Conservation (phyloP, 1,284 basidiomycete species). For the Austroboletus olivaceoglutinosus region DNA sequence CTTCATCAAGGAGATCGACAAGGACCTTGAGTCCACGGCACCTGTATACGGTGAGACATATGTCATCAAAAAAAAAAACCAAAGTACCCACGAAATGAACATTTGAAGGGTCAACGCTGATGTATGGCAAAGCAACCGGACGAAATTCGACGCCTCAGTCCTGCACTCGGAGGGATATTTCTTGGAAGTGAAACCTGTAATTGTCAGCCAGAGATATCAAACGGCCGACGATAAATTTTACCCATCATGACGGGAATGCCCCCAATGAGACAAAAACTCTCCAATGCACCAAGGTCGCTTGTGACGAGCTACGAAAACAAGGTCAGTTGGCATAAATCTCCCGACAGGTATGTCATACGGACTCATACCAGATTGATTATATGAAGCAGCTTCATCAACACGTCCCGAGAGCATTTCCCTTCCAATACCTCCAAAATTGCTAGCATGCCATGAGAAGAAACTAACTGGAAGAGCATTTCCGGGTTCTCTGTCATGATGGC, state of each 20-base stretch:
- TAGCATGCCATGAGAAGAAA: constrained; percentile 91
- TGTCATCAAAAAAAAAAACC: too few species aligned
- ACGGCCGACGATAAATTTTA: constrained; percentile 34
- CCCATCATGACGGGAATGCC: constrained; percentile 93
- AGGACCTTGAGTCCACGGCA: constrained; percentile 93
- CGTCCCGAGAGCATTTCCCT: constrained; percentile 77
- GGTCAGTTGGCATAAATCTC: constrained; percentile 11
- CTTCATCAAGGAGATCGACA: constrained; percentile 94
- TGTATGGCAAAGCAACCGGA: constrained; percentile 88
- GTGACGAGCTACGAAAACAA: constrained; percentile 71
- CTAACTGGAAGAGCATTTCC: constrained; percentile 88
- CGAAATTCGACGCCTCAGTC: constrained; percentile 93
- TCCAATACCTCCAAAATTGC: constrained; percentile 93
- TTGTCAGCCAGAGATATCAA: constrained; percentile 2
- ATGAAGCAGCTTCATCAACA: constrained; percentile 80
- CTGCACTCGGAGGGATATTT: constrained; percentile 92
- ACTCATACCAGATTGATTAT: constrained; percentile 81
- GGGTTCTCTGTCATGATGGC: constrained; percentile 76
- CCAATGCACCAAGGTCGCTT: constrained; percentile 81
- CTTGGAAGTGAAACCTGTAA: constrained; percentile 82
- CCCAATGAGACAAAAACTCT: constrained; percentile 93
- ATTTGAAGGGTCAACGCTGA: constrained; percentile 93
- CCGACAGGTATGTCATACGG: background rate
- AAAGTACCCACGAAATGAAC: constrained; percentile 88
- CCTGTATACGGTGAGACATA: constrained; percentile 39